These are phyloP conservation scores for Sugiyamaella smithiae DNA, from an alignment of 805 yeast species.

Conservation along the genomic window DNA sequence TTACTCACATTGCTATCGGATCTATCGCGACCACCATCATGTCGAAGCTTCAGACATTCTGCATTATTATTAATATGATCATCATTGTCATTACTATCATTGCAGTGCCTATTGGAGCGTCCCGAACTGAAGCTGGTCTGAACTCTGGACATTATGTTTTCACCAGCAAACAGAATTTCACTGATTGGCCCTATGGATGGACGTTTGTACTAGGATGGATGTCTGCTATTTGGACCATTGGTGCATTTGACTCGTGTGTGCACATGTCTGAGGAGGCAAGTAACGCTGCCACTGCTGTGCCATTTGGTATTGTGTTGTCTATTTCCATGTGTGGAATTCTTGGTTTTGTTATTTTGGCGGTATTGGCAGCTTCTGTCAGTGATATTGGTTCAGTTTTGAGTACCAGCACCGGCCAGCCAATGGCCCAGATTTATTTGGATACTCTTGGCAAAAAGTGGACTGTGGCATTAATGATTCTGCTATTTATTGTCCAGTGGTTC, in stretches of 20 bases:
- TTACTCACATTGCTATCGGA: conserved; percentile 51
- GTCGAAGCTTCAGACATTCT: conserved; percentile 57
- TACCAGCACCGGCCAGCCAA: conserved; percentile 54
- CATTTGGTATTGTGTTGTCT: conserved; percentile 61
- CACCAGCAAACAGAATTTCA: conserved; percentile 48
- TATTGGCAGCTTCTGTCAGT: conserved; percentile 52
- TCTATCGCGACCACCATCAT: conserved; percentile 55
- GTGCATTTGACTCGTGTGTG: conserved; percentile 68
- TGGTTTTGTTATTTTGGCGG: conserved; percentile 57
- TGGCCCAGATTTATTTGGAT: conserved; percentile 63
- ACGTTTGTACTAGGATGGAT: conserved; percentile 52
- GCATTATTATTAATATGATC: conserved; percentile 53
- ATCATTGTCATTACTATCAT: conserved; percentile 48
- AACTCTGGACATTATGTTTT: conserved; percentile 55
- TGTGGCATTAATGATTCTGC: conserved; percentile 56
- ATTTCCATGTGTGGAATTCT: conserved; percentile 55
- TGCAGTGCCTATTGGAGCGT: conserved; percentile 24
- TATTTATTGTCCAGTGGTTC: conserved; percentile 58
- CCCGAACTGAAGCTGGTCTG: conserved; percentile 32
- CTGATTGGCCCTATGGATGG: conserved; percentile 62
- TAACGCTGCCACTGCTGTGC: conserved; percentile 60
- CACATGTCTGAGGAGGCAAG: conserved; percentile 72
- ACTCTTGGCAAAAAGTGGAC: conserved; percentile 66
- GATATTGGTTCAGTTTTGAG: conserved; percentile 44
- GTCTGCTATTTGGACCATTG: conserved; percentile 75